Base-by-base conservation (phyloP, 805 yeast genomes). In the Candida golubevii region DNA sequence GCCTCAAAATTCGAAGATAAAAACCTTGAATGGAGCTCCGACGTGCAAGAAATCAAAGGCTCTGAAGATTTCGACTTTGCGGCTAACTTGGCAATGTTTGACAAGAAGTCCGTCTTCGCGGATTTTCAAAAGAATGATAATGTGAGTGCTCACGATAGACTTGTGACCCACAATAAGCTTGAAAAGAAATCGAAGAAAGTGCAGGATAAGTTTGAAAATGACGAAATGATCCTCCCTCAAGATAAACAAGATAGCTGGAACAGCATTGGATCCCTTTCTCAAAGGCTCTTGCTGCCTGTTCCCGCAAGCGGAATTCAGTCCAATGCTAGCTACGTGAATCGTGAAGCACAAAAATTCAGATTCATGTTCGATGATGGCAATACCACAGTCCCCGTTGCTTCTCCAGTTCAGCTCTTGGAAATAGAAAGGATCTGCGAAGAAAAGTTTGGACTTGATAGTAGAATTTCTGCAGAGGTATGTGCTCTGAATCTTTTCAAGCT, bases 61-160 rank as follows among this genome's bases (percentile, higher is more conserved):
- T 44, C 55, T n/a, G 48, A 50, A 18, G 97, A 88, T 50, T 90
- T 90, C 64, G 97, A 90, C 61, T 90, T 90, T 63, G 87, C 80
- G 44, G 82, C 87, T 11, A 87, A 85, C 58, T 72, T 90, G 50
- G 83, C 83, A 23, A 80, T 82, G 71, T 90, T 90, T 57, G 93
- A 90, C 62, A 90, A 90, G 62, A 69, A 74, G 46, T 72, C 82
- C 6, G 91, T 89, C 4, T 85, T 90, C 62, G 85, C 84, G 39
- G 88, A 88, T 58, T 75, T 90, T 56, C 80, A 79, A 40, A 73
- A 73, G 49, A 66, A 71, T 42, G 97, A 89, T 58, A 74, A 70
- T 14, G 71, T 79, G 13, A 78, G 74, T 33, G 82, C 83, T 1
- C 68, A 73, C 11, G 72, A 77, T 35, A 72, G 96, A 52, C 71